Percentiles rank a stretch among this genome's conserved stretches.
These are phyloP conservation scores for Lentinula raphanica DNA, from an alignment of 768 basidiomycete species.

Conservation along the genomic window DNA sequence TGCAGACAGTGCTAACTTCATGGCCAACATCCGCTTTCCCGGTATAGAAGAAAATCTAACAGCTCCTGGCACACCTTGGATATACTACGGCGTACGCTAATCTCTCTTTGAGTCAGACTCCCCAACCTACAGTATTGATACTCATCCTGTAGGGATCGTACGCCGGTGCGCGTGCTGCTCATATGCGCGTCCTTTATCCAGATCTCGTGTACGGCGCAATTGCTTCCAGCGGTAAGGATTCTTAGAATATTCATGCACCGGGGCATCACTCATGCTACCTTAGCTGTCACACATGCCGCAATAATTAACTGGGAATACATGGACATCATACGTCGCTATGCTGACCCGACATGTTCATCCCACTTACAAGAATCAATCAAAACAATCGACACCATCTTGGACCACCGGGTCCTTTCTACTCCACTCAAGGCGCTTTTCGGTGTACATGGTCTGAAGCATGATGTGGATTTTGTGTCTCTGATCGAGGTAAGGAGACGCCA, in stretches of 20 bases:
- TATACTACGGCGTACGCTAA: slow-evolving; percentile 79
- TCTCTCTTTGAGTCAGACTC: not conserved
- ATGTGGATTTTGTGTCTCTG: slow-evolving; percentile 73
- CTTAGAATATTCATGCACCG: not conserved
- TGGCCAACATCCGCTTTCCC: slow-evolving; percentile 70
- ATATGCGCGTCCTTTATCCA: slow-evolving; percentile 84
- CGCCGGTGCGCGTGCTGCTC: slow-evolving; percentile 89
- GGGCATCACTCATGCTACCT: not conserved
- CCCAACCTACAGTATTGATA: not conserved
- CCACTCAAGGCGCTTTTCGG: slow-evolving; percentile 76
- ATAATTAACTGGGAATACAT: slow-evolving; percentile 85
- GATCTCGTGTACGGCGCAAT: slow-evolving; percentile 88
- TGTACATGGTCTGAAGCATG: slow-evolving; percentile 56
- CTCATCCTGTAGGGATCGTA: slow-evolving; percentile 65
- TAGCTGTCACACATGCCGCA: slow-evolving; percentile 82
- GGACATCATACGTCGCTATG: slow-evolving; percentile 70
- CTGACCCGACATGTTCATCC: slow-evolving; percentile 55
- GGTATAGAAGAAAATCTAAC: slow-evolving; percentile 69
- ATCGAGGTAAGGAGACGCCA: slow-evolving; percentile 42
- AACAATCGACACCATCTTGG: slow-evolving; percentile 59
- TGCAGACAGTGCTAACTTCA: slow-evolving; percentile 90
- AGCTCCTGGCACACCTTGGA: slow-evolving; percentile 75
- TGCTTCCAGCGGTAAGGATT: slow-evolving; percentile 68
- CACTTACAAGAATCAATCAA: slow-evolving; percentile 54
- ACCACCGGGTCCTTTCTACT: slow-evolving; percentile 36